phyloP scores from a whole-genome alignment of 129 eudicot species.

The Chrysanthemum lavandulifolium region DNA sequence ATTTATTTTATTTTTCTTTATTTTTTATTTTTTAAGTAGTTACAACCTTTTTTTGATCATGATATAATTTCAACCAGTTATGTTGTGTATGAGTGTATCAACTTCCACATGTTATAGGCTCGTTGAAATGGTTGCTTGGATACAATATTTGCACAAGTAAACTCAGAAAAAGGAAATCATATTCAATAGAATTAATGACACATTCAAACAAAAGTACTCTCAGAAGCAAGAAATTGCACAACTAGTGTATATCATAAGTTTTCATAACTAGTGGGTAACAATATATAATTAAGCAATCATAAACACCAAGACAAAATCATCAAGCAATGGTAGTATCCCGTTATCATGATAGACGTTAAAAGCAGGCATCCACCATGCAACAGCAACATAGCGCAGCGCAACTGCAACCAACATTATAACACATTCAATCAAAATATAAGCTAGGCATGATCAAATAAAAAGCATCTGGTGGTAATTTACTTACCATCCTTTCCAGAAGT shows the following conservation, averaged over 20 bases:
- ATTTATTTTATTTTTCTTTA: too few relatives aligned
- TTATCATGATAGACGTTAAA: constrained; percentile 18
- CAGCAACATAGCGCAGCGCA: constrained; percentile 56
- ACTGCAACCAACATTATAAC: constrained; percentile 20
- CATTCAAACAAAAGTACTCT: background rate
- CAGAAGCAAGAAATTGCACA: background rate
- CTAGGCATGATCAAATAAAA: background rate
- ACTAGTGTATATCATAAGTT: background rate
- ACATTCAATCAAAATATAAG: background rate
- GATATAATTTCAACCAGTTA: too few relatives aligned
- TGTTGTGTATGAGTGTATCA: too few relatives aligned
- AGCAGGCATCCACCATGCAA: constrained; percentile 58
- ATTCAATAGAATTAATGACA: background rate
- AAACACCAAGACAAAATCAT: background rate
- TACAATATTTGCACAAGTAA: too few relatives aligned
- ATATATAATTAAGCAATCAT: background rate
- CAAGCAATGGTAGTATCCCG: background rate
- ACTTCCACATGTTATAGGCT: too few relatives aligned
- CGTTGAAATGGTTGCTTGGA: too few relatives aligned
- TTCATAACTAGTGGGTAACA: background rate
- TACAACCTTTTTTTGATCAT: too few relatives aligned
- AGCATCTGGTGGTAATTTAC: background rate
- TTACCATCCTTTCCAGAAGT: constrained; percentile 67
- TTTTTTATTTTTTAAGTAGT: too few relatives aligned
- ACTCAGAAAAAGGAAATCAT: too few relatives aligned